phyloP scores from a whole-genome alignment of 176 grass and related monocot genomes.

The Canna indica region DNA sequence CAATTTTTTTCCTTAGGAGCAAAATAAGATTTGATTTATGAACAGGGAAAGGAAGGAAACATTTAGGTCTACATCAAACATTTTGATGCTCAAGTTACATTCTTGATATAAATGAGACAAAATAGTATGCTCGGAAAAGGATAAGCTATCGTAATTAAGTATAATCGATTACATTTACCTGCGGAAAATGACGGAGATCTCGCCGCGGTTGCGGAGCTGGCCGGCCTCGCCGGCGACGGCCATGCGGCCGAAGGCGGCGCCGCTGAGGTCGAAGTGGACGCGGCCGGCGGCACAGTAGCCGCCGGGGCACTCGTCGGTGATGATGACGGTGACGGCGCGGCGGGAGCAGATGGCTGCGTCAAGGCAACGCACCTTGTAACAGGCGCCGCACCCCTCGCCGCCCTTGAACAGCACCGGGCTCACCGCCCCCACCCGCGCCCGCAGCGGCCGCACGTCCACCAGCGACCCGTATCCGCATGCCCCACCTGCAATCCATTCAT shows the following conservation, averaged over 20 bases:
- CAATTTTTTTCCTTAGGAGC: too few relatives aligned
- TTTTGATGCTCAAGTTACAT: not conserved
- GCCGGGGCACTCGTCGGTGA: constrained; percentile 89
- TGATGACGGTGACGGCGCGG: constrained; percentile 75
- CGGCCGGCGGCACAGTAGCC: constrained; percentile 44
- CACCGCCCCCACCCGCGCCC: constrained; percentile 84
- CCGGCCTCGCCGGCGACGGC: constrained; percentile 46
- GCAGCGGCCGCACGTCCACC: constrained; percentile 86
- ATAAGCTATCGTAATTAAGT: not conserved
- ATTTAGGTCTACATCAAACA: not conserved
- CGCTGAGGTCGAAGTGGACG: constrained; percentile 85
- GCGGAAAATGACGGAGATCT: constrained; percentile 52
- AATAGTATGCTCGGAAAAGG: not conserved
- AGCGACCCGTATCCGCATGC: constrained; percentile 92
- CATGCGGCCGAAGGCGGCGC: constrained; percentile 70
- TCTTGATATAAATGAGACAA: not conserved
- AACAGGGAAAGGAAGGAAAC: not conserved
- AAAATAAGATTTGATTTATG: too few relatives aligned
- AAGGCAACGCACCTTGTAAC: constrained; percentile 93
- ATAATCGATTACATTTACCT: constrained; percentile 36
- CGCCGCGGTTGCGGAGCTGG: constrained; percentile 67
- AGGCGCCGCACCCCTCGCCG: constrained; percentile 91
- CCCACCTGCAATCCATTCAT: constrained; percentile 38
- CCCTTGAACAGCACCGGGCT: constrained; percentile 89
- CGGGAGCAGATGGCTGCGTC: constrained; percentile 78